Conservation (phyloP, 345 rosid genomes). For the Eucalyptus sp. region DNA sequence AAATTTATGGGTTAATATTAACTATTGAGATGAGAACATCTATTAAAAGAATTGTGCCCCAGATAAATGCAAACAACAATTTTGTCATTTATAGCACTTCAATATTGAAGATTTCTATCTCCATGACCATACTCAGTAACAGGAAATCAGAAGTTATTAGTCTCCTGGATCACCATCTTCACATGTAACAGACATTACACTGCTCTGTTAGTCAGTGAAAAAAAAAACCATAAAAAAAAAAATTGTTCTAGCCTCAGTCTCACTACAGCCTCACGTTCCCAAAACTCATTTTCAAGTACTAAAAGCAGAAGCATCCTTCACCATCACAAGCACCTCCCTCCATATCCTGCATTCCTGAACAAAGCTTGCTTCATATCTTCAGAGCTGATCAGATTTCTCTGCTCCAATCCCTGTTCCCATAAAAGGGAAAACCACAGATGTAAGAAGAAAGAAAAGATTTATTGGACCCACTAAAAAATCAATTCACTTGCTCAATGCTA, state of each 20-base stretch:
- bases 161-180: not conserved
- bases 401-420: slow-evolving; percentile 19
- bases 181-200: not conserved
- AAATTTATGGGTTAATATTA: not conserved
- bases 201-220: not conserved
- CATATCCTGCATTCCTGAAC: slow-evolving; percentile 86
- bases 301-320: not conserved
- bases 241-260: not conserved
- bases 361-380: slow-evolving; percentile 91
- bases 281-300: not conserved
- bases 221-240: not conserved
- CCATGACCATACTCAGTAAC: not conserved
- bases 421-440: not conserved
- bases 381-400: slow-evolving; percentile 28
- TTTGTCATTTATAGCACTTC: not conserved
- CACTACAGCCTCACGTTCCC: not conserved
- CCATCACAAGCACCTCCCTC: slow-evolving; percentile 69
- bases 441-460: not conserved
- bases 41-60: not conserved
- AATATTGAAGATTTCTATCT: not conserved
- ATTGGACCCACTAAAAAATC: not conserved
- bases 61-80: not conserved
- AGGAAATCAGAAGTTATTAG: not conserved
- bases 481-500: not conserved
- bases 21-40: not conserved